Base-by-base conservation (phyloP, 2,329 filamentous ascomycete genomes). In the Botrytis paeoniae region DNA sequence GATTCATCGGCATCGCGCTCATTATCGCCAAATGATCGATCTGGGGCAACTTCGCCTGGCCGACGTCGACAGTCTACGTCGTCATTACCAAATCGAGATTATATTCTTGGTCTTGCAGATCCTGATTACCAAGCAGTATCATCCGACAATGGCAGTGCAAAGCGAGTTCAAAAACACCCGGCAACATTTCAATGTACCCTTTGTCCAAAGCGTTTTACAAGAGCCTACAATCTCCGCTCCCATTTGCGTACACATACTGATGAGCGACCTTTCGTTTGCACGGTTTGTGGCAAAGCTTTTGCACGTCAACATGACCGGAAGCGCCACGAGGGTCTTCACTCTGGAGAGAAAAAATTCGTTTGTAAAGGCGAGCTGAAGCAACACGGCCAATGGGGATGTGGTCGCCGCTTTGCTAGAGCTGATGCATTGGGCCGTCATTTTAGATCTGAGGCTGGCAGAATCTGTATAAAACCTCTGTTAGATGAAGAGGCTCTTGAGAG, bases 311-410 rank as follows among this genome's bases (percentile, higher is more conserved):
- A 99, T 81, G 96, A 99, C 81, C 92, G 96, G 63, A 99, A 99
- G 83, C 92, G 96, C 57, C 96, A 99, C 82, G 96, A 99, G 83
- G 95, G 95, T 57, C 85, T 99, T 60, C 96, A 99, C 80, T 97
- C 93, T 0, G 96, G 96, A 60, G 96, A 99, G 84, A 99, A 98
- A 89, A 98, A 97, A 81, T 99, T 98, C 81, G 93, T 98, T 12
- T 99, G 96, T 83, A 94, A 94, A 77, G 96, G 96, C 70, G 93
- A 95, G 73, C 89, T 99, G 68, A 95, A 95, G 77, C 89, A 89
- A 2, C 91, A 91, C 64, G 91, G 91, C 8, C 89, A 92, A 76
- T 99, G 96, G 96, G 96, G 96, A 32, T 99, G 96, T 78, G 94
- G 94, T 5, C 89, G 96, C 75, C 89, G 95, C 16, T 99, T 99